Conservation (phyloP, 768 basidiomycete species). For the Rhodotorula toruloides region DNA sequence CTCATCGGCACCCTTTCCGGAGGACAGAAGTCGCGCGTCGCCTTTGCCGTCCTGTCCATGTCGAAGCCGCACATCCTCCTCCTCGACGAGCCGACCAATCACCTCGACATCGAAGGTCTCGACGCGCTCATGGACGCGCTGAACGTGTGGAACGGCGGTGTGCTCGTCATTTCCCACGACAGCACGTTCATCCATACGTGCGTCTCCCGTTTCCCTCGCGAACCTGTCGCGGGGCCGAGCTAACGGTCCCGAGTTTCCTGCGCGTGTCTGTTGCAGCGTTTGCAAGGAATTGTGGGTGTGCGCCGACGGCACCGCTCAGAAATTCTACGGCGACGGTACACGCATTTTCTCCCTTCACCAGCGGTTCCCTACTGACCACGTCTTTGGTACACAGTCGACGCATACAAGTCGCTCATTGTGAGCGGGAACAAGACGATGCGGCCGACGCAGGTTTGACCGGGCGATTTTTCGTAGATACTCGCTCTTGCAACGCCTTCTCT, state of each 20-base stretch:
- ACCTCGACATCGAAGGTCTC: conserved; percentile 61
- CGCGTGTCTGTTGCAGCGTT: conserved; percentile 17
- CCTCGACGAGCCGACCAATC: conserved; percentile 64
- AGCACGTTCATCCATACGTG: conserved; percentile 2
- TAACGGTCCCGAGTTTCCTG: conserved; percentile 6
- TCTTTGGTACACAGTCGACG: conserved; percentile 2
- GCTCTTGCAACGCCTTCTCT: no score
- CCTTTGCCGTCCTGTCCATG: conserved; percentile 71
- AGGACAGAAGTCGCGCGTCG: conserved; percentile 93
- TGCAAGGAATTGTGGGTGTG: conserved; percentile 43
- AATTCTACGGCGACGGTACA: conserved; percentile 39
- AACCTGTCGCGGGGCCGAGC: neutral
- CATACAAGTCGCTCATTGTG: conserved; percentile 39
- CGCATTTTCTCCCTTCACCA: neutral
- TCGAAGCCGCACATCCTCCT: conserved; percentile 85
- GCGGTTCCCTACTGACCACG: neutral
- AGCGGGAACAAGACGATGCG: conserved; percentile 28
- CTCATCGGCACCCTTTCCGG: conserved; percentile 85
- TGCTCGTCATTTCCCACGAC: conserved; percentile 40
- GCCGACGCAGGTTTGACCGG: conserved; percentile 29
- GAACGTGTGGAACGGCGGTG: conserved; percentile 46
- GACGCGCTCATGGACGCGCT: conserved; percentile 85
- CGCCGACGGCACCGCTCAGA: conserved; percentile 21
- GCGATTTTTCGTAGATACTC: no score
- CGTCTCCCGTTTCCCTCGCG: no score